Evolutionary conservation across 2,329 filamentous ascomycete genomes (phyloP), one percentile per base, ranked within the genome.

Genomic region (Alternaria tenuissima): DNA sequence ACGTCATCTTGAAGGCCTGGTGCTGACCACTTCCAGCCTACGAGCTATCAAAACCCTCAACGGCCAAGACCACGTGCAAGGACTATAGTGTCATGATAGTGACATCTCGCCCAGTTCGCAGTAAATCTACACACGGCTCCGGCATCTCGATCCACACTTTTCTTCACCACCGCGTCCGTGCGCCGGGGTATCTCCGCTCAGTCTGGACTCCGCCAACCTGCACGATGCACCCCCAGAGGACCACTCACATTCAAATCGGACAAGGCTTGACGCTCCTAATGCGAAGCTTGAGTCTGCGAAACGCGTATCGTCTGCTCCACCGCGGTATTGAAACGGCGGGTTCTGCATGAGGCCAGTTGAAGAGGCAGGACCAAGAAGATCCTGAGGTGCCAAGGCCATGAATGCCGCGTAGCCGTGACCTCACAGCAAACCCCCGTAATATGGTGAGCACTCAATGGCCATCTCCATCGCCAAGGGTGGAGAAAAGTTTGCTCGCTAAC

Each of bases 361-460:
- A 59, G 18, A 56, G 38, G 52, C 52, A 56, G 52, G 44, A 48
- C 28, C 44, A 20, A 30, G 56, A 34, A 42, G 26, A 48, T 41
- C 42, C 9, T 18, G 32, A 18, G 26, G 24, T 5, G 57, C 57
- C 57, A 60, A 60, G 57, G 11, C 39, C 24, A 46, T 7, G 34
- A 28, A 57, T 60, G 57, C 53, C 57, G 57, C 20, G 8, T 42
- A 60, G 32, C 53, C 57, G 48, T 41, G 20, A 42, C 41, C 34
- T 30, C 14, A 7, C 42, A 14, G 52, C 32, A 16, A 24, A 38
- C 26, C 55, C 44, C 41, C 14, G 44, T 20, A 54, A n/a, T 32
- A 11, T 41, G 38, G 58, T 5, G 43, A n/a, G 18, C 48, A 61
- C 18, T 53, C 38, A 51, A 39, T 61, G 59, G 59, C 44, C 41